Evolutionary conservation across 2,329 filamentous ascomycete genomes (phyloP).

Genomic region (Rutstroemia sp.): DNA sequence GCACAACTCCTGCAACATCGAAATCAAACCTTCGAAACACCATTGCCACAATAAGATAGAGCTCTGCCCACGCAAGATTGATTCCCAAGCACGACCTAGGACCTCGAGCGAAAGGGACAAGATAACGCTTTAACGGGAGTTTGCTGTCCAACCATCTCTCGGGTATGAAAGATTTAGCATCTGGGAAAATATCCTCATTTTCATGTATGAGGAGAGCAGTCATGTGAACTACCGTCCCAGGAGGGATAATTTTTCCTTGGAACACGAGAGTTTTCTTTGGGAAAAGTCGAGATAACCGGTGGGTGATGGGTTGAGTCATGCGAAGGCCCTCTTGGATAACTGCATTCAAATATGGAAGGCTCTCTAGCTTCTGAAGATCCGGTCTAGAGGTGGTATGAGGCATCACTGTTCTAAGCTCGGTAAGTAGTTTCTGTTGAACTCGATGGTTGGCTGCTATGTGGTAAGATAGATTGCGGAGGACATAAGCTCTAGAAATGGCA

Average conservation of each 20-base stretch:
- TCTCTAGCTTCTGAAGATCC: slow-evolving; percentile 12
- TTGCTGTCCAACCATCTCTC: slow-evolving; percentile 33
- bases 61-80: slow-evolving; percentile 25
- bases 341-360: slow-evolving; percentile 22
- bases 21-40: slow-evolving; percentile 8
- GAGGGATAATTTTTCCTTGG: slow-evolving; percentile 8
- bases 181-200: slow-evolving; percentile 26
- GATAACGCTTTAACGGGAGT: slow-evolving; percentile 18
- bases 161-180: slow-evolving; percentile 25
- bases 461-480: slow-evolving; percentile 29
- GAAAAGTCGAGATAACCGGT: background rate
- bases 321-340: slow-evolving; percentile 28
- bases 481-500: slow-evolving; percentile 11
- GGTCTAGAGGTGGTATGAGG: background rate
- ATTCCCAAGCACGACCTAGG: slow-evolving; percentile 24
- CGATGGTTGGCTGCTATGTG: slow-evolving; percentile 30
- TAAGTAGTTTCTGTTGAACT: slow-evolving; percentile 23
- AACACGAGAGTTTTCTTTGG: background rate
- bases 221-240: slow-evolving; percentile 33
- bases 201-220: slow-evolving; percentile 30
- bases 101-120: slow-evolving; percentile 23
- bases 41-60: slow-evolving; percentile 24
- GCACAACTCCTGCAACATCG: background rate
- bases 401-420: slow-evolving; percentile 27
- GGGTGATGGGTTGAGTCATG: background rate